Evolutionary conservation across 768 basidiomycete species (phyloP).

Genomic region (Hygrocybe punicea): DNA sequence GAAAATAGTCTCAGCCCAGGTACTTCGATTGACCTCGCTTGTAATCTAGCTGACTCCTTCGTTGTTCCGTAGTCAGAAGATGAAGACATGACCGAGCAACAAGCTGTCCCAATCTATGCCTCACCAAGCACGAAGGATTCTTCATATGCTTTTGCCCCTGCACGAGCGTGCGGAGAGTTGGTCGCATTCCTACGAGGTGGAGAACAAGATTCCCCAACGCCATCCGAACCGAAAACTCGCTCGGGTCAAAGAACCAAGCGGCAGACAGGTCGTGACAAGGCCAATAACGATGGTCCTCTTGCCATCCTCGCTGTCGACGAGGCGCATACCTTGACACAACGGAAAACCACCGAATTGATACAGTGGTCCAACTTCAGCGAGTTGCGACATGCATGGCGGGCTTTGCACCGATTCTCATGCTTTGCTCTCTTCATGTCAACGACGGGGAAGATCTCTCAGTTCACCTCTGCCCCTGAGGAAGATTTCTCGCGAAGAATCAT

Average conservation of each 20-base stretch:
- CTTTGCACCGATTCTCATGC: neutral
- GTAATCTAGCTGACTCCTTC: neutral
- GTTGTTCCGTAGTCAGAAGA: neutral
- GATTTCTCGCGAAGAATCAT: conserved; percentile 5
- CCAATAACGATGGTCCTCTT: neutral
- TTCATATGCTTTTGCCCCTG: neutral
- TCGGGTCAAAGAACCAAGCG: neutral
- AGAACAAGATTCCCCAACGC: neutral
- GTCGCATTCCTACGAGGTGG: neutral
- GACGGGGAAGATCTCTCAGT: neutral
- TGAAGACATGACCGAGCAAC: neutral
- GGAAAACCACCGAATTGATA: neutral
- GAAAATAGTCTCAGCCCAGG: neutral
- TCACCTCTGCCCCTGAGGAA: neutral
- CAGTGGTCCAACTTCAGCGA: conserved; percentile 5
- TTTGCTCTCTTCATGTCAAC: conserved; percentile 8
- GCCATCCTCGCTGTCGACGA: conserved; percentile 27
- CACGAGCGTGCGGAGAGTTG: neutral
- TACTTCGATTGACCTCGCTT: neutral
- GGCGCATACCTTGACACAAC: conserved; percentile 12
- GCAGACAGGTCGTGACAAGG: too few relatives aligned
- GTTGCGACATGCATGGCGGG: conserved; percentile 3
- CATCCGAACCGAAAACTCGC: neutral
- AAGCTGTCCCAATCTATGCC: neutral
- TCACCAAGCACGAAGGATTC: neutral